phyloP scores from a whole-genome alignment of 2,329 filamentous ascomycete species.

The Apiospora koreana region DNA sequence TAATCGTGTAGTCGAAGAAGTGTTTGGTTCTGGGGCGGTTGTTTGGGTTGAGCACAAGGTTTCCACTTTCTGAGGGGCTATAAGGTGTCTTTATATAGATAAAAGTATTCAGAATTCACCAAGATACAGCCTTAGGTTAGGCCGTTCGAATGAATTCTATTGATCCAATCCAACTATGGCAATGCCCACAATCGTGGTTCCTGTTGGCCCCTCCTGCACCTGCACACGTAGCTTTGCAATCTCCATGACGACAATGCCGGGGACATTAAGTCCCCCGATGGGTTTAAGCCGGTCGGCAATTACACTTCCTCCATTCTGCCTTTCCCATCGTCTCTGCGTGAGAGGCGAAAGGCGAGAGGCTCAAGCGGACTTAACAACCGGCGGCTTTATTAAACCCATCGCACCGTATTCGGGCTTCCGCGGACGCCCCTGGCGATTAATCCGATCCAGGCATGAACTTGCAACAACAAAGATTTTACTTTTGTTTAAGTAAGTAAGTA shows the following conservation, averaged over 20 bases:
- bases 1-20: not conserved
- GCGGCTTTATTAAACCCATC: not conserved
- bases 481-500: too few relatives aligned
- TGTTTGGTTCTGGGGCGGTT: not conserved
- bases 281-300: not conserved
- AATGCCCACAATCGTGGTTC: not conserved
- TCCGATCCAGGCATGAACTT: not conserved
- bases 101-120: too few relatives aligned
- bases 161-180: not conserved
- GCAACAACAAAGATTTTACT: too few relatives aligned
- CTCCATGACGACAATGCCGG: slow-evolving; percentile 4
- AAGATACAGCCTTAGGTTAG: not conserved
- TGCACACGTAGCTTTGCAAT: not conserved
- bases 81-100: not conserved
- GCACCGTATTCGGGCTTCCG: not conserved
- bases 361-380: not conserved
- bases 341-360: not conserved
- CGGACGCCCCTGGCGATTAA: not conserved
- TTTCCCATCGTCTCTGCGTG: not conserved
- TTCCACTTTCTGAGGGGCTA: not conserved
- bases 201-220: not conserved
- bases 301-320: not conserved
- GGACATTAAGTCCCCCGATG: not conserved
- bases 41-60: not conserved
- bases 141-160: not conserved